Percentiles rank a stretch among this genome's conserved stretches.
These are phyloP conservation scores for Lolium multiflorum DNA, from an alignment of 176 grass and related monocot genomes.

Conservation along the genomic window DNA sequence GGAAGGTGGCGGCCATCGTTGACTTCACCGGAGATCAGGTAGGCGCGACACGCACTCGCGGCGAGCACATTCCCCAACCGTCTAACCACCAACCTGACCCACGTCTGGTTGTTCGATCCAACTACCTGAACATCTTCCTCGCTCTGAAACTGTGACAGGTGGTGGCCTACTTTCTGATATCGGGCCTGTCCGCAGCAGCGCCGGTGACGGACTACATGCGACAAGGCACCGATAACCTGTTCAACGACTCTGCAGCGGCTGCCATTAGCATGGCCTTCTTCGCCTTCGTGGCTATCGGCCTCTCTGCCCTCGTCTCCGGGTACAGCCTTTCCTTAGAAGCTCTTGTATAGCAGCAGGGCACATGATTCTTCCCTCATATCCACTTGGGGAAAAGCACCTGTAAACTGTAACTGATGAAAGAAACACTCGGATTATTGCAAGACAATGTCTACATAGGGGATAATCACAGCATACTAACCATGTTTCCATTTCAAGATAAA, in stretches of 20 bases:
- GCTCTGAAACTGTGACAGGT: conserved; percentile 37
- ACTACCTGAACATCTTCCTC: not conserved
- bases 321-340: conserved; percentile 61
- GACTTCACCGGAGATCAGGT: conserved; percentile 88
- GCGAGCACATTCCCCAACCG: not conserved
- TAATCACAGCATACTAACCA: not conserved
- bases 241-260: conserved; percentile 60
- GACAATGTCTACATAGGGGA: not conserved
- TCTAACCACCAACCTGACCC: conserved; percentile 26
- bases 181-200: conserved; percentile 59
- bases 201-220: conserved; percentile 81
- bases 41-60: not conserved
- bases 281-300: conserved; percentile 58
- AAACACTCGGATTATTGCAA: not conserved
- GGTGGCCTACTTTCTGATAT: conserved; percentile 55
- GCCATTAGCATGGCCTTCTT: conserved; percentile 80
- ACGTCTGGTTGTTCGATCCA: not conserved
- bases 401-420: not conserved
- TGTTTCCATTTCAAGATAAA: conserved; percentile 21
- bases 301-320: conserved; percentile 68
- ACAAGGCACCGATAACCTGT: conserved; percentile 51
- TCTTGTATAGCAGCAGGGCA: conserved; percentile 44
- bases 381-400: not conserved
- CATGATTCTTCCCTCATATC: not conserved
- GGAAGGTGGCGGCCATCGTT: conserved; percentile 42